phyloP scores from a whole-genome alignment of 441 rosid species.

The Gossypium trilobum region DNA sequence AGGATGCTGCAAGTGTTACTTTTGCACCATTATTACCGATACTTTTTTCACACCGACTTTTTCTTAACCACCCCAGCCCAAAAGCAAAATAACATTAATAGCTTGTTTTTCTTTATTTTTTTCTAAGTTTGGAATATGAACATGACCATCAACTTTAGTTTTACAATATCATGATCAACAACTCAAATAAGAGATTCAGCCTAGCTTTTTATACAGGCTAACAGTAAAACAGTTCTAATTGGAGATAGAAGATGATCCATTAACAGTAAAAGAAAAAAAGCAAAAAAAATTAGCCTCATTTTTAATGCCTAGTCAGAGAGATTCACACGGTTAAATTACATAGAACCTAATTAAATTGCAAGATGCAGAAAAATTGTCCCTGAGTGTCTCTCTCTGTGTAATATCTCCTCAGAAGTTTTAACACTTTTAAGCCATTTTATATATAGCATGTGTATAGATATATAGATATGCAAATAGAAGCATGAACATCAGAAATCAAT shows the following conservation, averaged over 20 bases:
- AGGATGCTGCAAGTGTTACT: not conserved
- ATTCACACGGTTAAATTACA: not conserved
- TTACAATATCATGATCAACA: not conserved
- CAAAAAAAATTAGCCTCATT: not conserved
- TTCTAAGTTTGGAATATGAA: not conserved
- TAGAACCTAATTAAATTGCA: not conserved
- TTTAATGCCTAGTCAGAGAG: not conserved
- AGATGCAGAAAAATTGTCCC: not conserved
- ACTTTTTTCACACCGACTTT: not conserved
- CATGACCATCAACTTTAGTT: not conserved
- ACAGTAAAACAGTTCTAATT: not conserved
- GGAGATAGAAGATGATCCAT: not conserved
- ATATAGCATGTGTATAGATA: not conserved
- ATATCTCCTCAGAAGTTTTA: not conserved
- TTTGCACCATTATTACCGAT: not conserved
- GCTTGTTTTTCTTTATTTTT: not conserved
- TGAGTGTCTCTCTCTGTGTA: not conserved
- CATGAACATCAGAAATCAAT: not conserved
- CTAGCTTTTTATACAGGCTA: not conserved
- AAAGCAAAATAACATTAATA: not conserved
- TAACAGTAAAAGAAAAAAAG: not conserved
- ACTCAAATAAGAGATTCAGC: not conserved
- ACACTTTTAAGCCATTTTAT: not conserved
- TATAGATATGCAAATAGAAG: conserved; percentile 2
- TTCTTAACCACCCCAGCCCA: not conserved